Evolutionary conservation across 2,329 filamentous ascomycete species (phyloP).

Genomic region (Arthrinium phaeospermum): DNA sequence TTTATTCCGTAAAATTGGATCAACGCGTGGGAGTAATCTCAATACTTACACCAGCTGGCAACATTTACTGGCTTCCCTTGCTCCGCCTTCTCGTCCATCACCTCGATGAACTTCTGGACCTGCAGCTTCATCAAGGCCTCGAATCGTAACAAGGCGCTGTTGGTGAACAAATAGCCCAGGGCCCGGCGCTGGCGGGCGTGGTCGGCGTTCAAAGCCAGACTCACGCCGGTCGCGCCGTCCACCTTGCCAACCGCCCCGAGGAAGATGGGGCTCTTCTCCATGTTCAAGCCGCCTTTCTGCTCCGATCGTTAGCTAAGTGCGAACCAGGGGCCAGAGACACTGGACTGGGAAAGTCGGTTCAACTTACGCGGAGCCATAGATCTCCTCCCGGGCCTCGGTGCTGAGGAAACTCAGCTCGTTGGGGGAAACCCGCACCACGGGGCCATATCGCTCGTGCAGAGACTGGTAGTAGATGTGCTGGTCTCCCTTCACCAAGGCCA

Average conservation of each 20-base stretch:
- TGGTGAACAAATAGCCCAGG: conserved; percentile 34
- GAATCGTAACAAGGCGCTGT: conserved; percentile 32
- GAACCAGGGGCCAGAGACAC: too few relatives aligned
- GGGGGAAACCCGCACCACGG: conserved; percentile 35
- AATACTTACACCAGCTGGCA: conserved; percentile 31
- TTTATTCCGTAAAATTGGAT: neutral
- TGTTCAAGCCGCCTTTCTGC: conserved; percentile 29
- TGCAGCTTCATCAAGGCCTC: conserved; percentile 32
- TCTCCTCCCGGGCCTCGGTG: conserved; percentile 37
- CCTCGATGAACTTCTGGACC: conserved; percentile 31
- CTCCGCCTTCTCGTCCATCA: conserved; percentile 23
- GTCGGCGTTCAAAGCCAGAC: conserved; percentile 27
- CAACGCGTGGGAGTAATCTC: neutral
- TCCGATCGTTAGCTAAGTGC: neutral
- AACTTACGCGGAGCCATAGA: conserved; percentile 35
- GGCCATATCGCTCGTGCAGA: conserved; percentile 36
- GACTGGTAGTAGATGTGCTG: conserved; percentile 33
- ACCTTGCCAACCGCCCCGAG: conserved; percentile 31
- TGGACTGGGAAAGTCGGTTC: too few relatives aligned
- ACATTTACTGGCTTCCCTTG: conserved; percentile 29
- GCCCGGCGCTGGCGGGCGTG: conserved; percentile 36
- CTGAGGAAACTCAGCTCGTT: conserved; percentile 37
- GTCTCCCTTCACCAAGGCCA: conserved; percentile 31
- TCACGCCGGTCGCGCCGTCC: conserved; percentile 28
- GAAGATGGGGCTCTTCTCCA: conserved; percentile 37